Conservation (phyloP, 2,329 filamentous ascomycete species). For the Penicillium hordei region DNA sequence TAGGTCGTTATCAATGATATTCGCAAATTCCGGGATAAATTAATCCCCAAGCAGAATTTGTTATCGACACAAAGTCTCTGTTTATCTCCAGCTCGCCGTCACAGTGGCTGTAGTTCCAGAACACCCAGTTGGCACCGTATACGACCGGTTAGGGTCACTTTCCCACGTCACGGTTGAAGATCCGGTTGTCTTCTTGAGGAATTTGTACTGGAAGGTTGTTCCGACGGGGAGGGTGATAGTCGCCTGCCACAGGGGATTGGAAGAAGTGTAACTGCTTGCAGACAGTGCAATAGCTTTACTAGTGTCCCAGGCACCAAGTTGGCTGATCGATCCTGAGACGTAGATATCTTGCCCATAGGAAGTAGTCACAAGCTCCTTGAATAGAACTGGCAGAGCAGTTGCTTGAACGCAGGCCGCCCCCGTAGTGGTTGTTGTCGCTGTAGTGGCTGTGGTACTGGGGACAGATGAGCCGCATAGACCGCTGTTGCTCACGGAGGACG, state of each 20-base stretch:
- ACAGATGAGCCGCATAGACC: constrained; percentile 13
- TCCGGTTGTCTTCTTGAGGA: constrained; percentile 58
- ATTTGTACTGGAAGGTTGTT: constrained; percentile 65
- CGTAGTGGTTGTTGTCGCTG: constrained; percentile 1
- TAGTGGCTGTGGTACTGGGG: constrained; percentile 1
- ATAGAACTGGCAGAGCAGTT: constrained; percentile 59
- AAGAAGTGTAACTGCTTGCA: constrained; percentile 58
- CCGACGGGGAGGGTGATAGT: constrained; percentile 59
- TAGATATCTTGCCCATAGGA: constrained; percentile 64
- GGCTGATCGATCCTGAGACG: constrained; percentile 58
- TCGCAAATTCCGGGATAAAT: too few species aligned
- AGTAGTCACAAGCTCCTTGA: constrained; percentile 60
- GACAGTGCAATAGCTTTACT: constrained; percentile 56
- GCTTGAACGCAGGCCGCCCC: constrained; percentile 24
- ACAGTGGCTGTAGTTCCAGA: constrained; percentile 32
- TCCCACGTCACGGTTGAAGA: constrained; percentile 59
- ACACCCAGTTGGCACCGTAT: constrained; percentile 43
- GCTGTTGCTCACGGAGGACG: constrained; percentile 13
- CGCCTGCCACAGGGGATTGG: constrained; percentile 62
- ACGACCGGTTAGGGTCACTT: constrained; percentile 52
- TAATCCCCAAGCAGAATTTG: neutral
- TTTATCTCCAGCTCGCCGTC: constrained; percentile 42
- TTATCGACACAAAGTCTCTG: neutral
- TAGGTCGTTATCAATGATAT: neutral
- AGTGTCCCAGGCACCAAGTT: constrained; percentile 64